Conservation (phyloP, 106 monocot species). For the Dendrobium officinale region DNA sequence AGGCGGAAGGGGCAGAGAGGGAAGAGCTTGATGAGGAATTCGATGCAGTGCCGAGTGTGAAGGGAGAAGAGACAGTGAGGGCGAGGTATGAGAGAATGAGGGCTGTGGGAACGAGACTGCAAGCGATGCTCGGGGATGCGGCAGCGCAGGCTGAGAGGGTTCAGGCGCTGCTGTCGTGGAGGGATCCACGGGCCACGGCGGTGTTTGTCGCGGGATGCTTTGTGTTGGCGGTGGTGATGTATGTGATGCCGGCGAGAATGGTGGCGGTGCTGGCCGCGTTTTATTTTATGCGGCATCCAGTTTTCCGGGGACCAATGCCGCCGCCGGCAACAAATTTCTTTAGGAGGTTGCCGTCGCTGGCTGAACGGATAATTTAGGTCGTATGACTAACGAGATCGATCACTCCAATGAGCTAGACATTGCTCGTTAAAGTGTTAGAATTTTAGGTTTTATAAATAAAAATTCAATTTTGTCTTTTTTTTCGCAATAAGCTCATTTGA, state of each 20-base stretch:
- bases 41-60: slow-evolving; percentile 56
- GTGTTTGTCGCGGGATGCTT: slow-evolving; percentile 58
- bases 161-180: slow-evolving; percentile 66
- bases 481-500: too few species aligned
- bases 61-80: slow-evolving; percentile 46
- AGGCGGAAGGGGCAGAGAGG: slow-evolving; percentile 30
- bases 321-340: slow-evolving; percentile 70
- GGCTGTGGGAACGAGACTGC: slow-evolving; percentile 48
- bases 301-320: slow-evolving; percentile 64
- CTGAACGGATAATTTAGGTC: slow-evolving; percentile 54
- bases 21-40: slow-evolving; percentile 96
- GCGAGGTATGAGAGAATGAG: slow-evolving; percentile 67
- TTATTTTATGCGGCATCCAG: slow-evolving; percentile 70
- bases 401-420: too few species aligned
- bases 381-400: too few species aligned
- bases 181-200: slow-evolving; percentile 78
- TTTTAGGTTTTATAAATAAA: too few species aligned
- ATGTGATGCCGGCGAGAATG: slow-evolving; percentile 45
- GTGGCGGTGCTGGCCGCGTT: slow-evolving; percentile 43
- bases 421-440: too few species aligned
- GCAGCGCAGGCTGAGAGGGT: slow-evolving; percentile 73
- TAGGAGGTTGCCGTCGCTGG: slow-evolving; percentile 61
- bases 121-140: slow-evolving; percentile 56
- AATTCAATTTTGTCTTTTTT: too few species aligned
- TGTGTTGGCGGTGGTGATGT: slow-evolving; percentile 33